Evolutionary conservation across 768 basidiomycete genomes (phyloP), one percentile per base, ranked within the genome.

Genomic region (Leucocoprinus leucothites): DNA sequence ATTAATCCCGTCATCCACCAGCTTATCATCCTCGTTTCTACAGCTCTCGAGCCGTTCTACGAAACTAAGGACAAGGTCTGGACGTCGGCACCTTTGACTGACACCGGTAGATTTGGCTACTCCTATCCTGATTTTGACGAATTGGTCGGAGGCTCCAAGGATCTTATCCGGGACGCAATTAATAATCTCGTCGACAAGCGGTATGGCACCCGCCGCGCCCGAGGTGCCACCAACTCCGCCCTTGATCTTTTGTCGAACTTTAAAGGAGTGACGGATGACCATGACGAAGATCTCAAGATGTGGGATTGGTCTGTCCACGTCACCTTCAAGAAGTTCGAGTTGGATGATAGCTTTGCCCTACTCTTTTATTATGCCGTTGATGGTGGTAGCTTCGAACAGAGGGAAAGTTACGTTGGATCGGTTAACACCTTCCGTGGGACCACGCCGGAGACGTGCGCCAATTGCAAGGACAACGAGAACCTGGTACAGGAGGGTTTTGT

Each of bases 111-210:
- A 8, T 63, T 81, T 13, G 68, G 73, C 26, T 82, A 82, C 59
- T 70, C 75, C 1, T 81, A 82, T 62, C 79, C 80, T 9, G 80
- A 82, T 34, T 79, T 81, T 63, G 74, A 75, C 48, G 67, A 65
- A 8, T 67, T 76, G 31, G 63, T 73, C 43, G 50, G 69, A 52
- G 60, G 57, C 8, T 60, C 74, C 55, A 48, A 61, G 8, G 41
- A 14, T 6, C 64, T 65, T 0, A 68, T 75, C 35, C 62, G 58
- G 38, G 48, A 41, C 3, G 71, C 67, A n/a, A 75, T 79, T 42
- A 62, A 63, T 16, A 51, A 60, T 18, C 63, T 59, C 19, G 69
- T 79, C 18, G 71, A 72, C 51, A 56, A 62, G 45, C 68, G 76
- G 9, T 79, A 76, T 49, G 70, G 72, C 1, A 40, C 7, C 22